A percentile compares a stretch with the other conserved stretches of the same genome.
These are phyloP conservation scores for Talaromyces nanjingensis DNA, from an alignment of 495 filamentous ascomycete species.

Conservation along the genomic window DNA sequence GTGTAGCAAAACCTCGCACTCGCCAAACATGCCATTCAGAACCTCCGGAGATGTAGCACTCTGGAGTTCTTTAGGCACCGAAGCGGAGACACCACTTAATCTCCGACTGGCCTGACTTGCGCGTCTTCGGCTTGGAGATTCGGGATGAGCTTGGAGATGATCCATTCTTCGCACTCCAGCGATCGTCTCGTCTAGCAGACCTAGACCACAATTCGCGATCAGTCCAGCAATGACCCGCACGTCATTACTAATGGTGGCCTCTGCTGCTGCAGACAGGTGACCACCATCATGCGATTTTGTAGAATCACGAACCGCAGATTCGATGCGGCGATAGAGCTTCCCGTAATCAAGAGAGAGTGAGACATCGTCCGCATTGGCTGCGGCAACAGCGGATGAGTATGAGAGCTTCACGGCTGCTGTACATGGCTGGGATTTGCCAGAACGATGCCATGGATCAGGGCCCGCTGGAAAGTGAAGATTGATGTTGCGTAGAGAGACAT, in stretches of 20 bases:
- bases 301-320: conserved; percentile 28
- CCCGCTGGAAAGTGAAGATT: conserved; percentile 35
- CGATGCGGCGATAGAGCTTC: conserved; percentile 40
- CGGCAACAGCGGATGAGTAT: conserved; percentile 36
- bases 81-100: conserved; percentile 20
- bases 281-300: conserved; percentile 12
- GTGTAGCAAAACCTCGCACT: conserved; percentile 34
- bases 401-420: conserved; percentile 37
- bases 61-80: not conserved
- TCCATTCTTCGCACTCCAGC: conserved; percentile 35
- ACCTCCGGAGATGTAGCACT: conserved; percentile 10
- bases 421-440: conserved; percentile 36
- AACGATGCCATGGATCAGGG: conserved; percentile 41
- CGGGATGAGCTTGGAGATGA: conserved; percentile 22
- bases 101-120: conserved; percentile 13
- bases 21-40: conserved; percentile 27
- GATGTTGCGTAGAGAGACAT: conserved; percentile 35
- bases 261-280: conserved; percentile 11
- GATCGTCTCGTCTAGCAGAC: conserved; percentile 34
- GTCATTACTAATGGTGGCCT: conserved; percentile 31
- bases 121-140: conserved; percentile 11
- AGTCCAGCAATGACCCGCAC: conserved; percentile 31
- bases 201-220: conserved; percentile 32
- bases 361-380: conserved; percentile 37
- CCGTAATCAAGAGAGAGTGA: conserved; percentile 41